A percentile compares a stretch with the other conserved stretches of the same genome.
Conservation (phyloP, 176 grass and related monocot species). For the Alopecurus myosuroides region DNA sequence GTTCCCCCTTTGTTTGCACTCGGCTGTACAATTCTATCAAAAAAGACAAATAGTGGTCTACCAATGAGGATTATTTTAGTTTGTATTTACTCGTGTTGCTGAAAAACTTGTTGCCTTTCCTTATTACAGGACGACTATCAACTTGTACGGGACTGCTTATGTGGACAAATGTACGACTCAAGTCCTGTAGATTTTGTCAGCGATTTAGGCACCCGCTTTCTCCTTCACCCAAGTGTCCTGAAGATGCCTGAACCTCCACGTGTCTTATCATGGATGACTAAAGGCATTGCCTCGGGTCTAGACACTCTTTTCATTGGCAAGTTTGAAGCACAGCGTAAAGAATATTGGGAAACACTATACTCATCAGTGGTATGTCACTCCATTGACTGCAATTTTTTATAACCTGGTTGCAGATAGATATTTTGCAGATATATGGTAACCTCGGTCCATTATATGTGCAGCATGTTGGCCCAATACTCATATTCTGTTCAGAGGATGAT, state of each 20-base stretch:
- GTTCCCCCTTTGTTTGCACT: background rate
- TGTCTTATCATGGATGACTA: constrained; percentile 74
- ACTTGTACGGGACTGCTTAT: constrained; percentile 75
- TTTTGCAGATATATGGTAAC: background rate
- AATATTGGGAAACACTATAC: constrained; percentile 91
- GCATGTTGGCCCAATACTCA: constrained; percentile 78
- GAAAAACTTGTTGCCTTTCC: background rate
- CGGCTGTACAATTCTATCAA: background rate
- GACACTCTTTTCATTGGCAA: constrained; percentile 82
- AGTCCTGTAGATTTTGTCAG: constrained; percentile 93
- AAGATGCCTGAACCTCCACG: constrained; percentile 81
- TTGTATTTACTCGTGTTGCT: background rate
- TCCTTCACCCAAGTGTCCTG: constrained; percentile 86
- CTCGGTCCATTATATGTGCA: constrained; percentile 24
- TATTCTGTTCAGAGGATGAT: constrained; percentile 94
- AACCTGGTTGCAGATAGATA: background rate
- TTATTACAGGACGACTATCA: constrained; percentile 74
- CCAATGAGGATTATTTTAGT: background rate
- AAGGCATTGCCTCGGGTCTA: constrained; percentile 60
- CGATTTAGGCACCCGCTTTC: constrained; percentile 81
- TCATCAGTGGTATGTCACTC: constrained; percentile 73
- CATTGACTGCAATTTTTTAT: constrained; percentile 7
- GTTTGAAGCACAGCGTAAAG: constrained; percentile 77
- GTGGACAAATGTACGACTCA: constrained; percentile 87
- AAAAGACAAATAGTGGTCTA: background rate